Evolutionary conservation across 73 alveolate species (phyloP), one percentile per base, ranked within the genome.

Genomic region (Paramecium octaurelia): DNA sequence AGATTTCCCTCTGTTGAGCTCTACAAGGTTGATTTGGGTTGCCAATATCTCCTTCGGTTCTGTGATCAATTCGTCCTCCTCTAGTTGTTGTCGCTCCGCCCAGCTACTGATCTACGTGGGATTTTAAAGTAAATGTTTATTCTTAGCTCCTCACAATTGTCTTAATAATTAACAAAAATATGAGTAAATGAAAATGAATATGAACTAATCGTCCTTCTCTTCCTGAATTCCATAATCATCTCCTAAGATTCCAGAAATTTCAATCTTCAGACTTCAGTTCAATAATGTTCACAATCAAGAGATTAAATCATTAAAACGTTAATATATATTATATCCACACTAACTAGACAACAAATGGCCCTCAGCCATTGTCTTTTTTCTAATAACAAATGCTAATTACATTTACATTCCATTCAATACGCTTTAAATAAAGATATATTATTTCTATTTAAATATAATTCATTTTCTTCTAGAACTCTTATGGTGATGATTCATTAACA

Each of bases 291-390:
- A 10, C 60, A 31, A 75, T 4, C 35, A 36, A 75, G 88, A 75
- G 35, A 31, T 40, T 36, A 16, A 75, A 31, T 36, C 29, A 80
- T 31, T 24, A 44, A 44, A 46, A 43, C 57, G 73, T 46, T 44
- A 80, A 24, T 42, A 80, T 42, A 80, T 42, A 31, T 31, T 43
- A 44, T 48, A 44, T 35, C 75, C 91, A 40, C 91, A 80, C 91
- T 80, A 46, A 46, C 43, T 80, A 80, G 91, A 80, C 91, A 80
- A 48, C 91, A 80, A 80, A 80, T 80, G 91, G 91, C 91, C 91
- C 57, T 80, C 91, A 48, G 91, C 91, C 91, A 80, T 80, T 80
- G 91, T 31, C 43, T 80, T 80, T 80, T 75, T 14, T 14, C 58
- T 48, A 16, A 48, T 48, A 60, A 16, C 23, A n/a, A 16, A 48